Evolutionary conservation across 371 early-diverging fungal genomes (phyloP).

Genomic region (Mycotypha africana): DNA sequence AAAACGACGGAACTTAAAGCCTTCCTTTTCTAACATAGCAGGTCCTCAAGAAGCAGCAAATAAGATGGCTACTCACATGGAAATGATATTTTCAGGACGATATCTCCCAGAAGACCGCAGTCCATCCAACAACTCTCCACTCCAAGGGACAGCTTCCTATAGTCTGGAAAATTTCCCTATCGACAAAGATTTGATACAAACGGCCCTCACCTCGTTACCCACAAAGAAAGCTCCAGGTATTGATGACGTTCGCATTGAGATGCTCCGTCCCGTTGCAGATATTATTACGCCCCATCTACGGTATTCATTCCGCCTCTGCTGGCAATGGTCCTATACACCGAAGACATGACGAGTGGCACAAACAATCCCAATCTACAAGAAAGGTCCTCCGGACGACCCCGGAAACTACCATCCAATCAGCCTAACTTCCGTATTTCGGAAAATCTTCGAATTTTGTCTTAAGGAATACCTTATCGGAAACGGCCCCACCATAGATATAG

Average conservation of each 20-base stretch:
- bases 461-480: not conserved
- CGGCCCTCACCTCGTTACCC: not conserved
- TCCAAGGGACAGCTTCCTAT: not conserved
- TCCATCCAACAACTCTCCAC: too few relatives aligned
- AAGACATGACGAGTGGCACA: constrained; percentile 19
- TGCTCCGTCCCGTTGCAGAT: constrained; percentile 11
- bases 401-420: constrained; percentile 6
- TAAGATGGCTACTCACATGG: constrained; percentile 1
- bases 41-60: constrained; percentile 1
- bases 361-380: constrained; percentile 21
- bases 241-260: constrained; percentile 16
- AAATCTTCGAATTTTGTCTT: not conserved
- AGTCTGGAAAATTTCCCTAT: not conserved
- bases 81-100: not conserved
- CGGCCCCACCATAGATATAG: constrained; percentile 8
- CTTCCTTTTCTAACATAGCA: not conserved
- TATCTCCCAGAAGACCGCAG: not conserved
- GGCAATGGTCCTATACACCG: constrained; percentile 11
- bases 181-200: not conserved
- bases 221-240: constrained; percentile 15
- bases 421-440: constrained; percentile 1
- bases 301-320: constrained; percentile 7
- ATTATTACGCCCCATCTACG: not conserved
- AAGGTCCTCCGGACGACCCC: not conserved
- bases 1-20: not conserved